Evolutionary conservation across 2,329 filamentous ascomycete species (phyloP), one percentile per base, ranked within the genome.

Genomic region (Samsoniella hepiali): DNA sequence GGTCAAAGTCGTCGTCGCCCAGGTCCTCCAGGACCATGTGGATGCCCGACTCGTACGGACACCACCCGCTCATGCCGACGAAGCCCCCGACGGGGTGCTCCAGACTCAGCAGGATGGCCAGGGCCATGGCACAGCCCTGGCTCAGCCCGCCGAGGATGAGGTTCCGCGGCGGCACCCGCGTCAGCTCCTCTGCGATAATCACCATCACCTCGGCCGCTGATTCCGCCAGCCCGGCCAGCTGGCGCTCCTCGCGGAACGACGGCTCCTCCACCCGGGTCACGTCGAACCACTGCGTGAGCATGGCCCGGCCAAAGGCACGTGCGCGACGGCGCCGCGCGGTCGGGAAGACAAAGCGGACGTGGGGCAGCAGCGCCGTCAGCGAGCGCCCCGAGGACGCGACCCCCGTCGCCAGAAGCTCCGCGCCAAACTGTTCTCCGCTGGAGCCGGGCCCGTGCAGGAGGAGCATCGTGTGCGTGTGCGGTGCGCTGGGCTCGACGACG

Each of bases 241-340:
- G 80, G 10, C 76, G 65, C 5, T 83, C 72, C 51, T 73, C 72
- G 45, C 76, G 73, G n/a, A 77, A 68, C 0, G 72, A 72, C 0
- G 76, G 80, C 44, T 81, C 72, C 0, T 73, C 66, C 0, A 82
- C 69, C 1, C 74, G 75, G 22, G 75, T 78, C 10, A 78, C 74
- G 66, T 85, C 78, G 65, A 82, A 84, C 81, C 82, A 85, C 68
- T 82, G 79, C 9, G 79, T 78, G 44, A 83, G 75, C 11, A 73
- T 71, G 0, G 74, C 71, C 2, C 77, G 75, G 7, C 79, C 76
- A 50, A 81, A 78, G 3, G 75, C 72, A 1, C 70, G 75, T 0
- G 82, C 77, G 10, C 79, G 77, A 0, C 79, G 74, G 13, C 76
- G 77, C 7, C 71, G 74, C 0, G 82, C 76, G 0, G 81, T 83